Conservation (phyloP, 2,329 filamentous ascomycete species). For the Aschersonia sp. region DNA sequence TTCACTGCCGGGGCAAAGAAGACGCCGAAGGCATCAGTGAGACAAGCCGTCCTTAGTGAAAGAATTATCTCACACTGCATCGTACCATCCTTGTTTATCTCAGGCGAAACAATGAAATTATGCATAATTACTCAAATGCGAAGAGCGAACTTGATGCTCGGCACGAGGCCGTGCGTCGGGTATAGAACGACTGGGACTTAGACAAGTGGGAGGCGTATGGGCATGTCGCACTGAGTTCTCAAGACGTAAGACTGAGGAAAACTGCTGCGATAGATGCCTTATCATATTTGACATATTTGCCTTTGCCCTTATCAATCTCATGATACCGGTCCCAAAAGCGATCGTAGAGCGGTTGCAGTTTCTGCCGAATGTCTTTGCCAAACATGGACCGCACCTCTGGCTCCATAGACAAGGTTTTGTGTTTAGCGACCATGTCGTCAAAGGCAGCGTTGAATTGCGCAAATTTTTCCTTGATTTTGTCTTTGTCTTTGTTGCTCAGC, state of each 20-base stretch:
- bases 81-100: no score
- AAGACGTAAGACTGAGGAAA: conserved; percentile 34
- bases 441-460: conserved; percentile 80
- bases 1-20: no score
- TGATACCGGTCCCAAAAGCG: conserved; percentile 96
- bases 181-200: no score
- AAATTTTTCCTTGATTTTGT: conserved; percentile 94
- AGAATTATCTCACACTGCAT: no score
- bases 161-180: no score
- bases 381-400: conserved; percentile 72
- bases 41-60: no score
- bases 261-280: conserved; percentile 64
- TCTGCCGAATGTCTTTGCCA: conserved; percentile 71
- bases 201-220: not conserved
- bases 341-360: conserved; percentile 87
- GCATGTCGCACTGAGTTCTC: conserved; percentile 4
- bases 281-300: conserved; percentile 97
- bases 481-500: conserved; percentile 80
- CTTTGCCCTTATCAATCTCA: conserved; percentile 93
- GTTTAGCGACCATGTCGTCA: conserved; percentile 71
- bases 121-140: no score
- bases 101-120: no score
- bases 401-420: conserved; percentile 82
- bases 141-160: no score
- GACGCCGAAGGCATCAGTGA: no score